Evolutionary conservation across 768 basidiomycete species (phyloP).

Genomic region (Boletus sp.): DNA sequence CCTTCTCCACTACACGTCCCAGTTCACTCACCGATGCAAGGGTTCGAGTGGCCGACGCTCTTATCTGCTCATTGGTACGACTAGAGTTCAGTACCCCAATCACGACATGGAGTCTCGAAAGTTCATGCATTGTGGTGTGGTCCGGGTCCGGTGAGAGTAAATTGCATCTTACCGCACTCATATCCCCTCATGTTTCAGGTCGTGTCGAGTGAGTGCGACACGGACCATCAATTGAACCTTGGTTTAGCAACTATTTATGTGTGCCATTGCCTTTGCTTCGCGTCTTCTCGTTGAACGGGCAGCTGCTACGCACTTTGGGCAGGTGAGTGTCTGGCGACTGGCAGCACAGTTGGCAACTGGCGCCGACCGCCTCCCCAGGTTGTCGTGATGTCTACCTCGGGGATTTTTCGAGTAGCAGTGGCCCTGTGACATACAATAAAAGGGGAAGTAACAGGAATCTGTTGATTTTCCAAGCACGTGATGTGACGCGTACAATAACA

Average conservation of each 20-base stretch:
- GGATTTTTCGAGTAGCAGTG: neutral
- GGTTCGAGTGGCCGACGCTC: neutral
- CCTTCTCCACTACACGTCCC: neutral
- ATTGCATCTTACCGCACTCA: neutral
- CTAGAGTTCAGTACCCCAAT: neutral
- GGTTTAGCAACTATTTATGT: neutral
- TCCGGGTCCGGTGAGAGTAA: neutral
- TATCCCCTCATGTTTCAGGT: neutral
- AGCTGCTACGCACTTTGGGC: neutral
- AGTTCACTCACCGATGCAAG: slow-evolving; percentile 1
- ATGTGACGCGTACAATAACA: slow-evolving; percentile 10
- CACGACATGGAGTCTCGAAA: neutral
- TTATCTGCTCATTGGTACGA: neutral
- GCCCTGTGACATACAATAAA: too few relatives aligned
- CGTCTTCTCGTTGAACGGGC: neutral
- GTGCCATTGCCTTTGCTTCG: neutral
- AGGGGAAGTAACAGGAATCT: too few relatives aligned
- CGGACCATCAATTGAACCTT: neutral
- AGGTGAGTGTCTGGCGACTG: neutral
- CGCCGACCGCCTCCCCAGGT: neutral
- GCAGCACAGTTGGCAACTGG: neutral
- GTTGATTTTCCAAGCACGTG: slow-evolving; percentile 24
- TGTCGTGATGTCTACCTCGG: neutral
- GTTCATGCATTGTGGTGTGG: neutral
- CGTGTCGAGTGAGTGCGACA: neutral